Percentiles rank a stretch among this genome's conserved stretches.
phyloP scores from a whole-genome alignment of 495 filamentous ascomycete genomes.

The Lasiosphaeria hispida region DNA sequence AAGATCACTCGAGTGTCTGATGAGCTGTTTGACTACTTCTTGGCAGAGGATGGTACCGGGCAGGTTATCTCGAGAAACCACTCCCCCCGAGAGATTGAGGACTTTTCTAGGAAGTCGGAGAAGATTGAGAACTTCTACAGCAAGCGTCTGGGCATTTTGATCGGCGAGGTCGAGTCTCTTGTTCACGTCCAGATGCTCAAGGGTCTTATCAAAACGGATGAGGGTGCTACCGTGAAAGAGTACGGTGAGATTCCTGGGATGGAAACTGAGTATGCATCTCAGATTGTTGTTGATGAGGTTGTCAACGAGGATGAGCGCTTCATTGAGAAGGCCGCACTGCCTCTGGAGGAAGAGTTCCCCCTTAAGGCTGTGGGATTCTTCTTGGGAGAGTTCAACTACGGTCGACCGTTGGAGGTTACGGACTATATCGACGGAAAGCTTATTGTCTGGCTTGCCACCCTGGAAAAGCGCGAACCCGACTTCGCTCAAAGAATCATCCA shows the following conservation, averaged over 20 bases:
- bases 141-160: conserved; percentile 83
- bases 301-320: conserved; percentile 90
- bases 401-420: conserved; percentile 80
- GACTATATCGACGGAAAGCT: conserved; percentile 70
- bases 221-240: conserved; percentile 89
- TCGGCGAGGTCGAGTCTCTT: conserved; percentile 82
- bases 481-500: conserved; percentile 73
- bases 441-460: conserved; percentile 68
- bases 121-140: conserved; percentile 83
- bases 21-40: conserved; percentile 86
- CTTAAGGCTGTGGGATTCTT: conserved; percentile 81
- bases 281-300: conserved; percentile 86
- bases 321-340: conserved; percentile 78
- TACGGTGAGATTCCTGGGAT: conserved; percentile 85
- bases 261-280: conserved; percentile 88
- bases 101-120: conserved; percentile 79
- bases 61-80: conserved; percentile 68
- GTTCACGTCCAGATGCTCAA: conserved; percentile 90
- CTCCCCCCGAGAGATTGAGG: conserved; percentile 70
- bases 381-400: conserved; percentile 93
- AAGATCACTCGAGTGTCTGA: conserved; percentile 86
- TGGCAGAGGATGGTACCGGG: conserved; percentile 54
- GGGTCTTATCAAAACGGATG: conserved; percentile 85
- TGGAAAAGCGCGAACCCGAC: conserved; percentile 69
- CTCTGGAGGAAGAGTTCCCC: conserved; percentile 91